phyloP scores from a whole-genome alignment of 768 basidiomycete genomes.

The Lactarius pseudohatsudake region DNA sequence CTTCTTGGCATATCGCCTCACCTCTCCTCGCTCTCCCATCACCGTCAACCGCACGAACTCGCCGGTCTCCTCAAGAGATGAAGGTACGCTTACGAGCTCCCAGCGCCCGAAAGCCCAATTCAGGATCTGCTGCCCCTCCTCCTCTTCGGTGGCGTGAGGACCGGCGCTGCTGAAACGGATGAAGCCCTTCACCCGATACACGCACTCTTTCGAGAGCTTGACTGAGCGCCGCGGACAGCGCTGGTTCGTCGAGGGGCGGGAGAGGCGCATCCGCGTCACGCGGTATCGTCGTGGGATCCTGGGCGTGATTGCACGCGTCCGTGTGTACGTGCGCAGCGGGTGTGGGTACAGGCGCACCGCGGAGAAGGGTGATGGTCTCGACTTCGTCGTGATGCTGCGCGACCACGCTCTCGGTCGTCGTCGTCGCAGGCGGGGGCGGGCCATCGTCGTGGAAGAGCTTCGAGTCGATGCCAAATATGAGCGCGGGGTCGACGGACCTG shows the following conservation, averaged over 20 bases:
- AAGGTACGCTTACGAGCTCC: constrained; percentile 51
- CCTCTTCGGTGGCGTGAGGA: constrained; percentile 28
- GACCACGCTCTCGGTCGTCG: constrained; percentile 17
- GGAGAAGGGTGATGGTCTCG: constrained; percentile 68
- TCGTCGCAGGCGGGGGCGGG: constrained; percentile 8
- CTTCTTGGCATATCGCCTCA: constrained; percentile 53
- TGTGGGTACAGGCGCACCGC: constrained; percentile 38
- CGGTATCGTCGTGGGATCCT: not conserved
- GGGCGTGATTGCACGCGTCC: constrained; percentile 4
- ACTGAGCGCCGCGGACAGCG: constrained; percentile 49
- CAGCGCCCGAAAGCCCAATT: constrained; percentile 95
- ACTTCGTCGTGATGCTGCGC: constrained; percentile 76
- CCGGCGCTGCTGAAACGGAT: constrained; percentile 46
- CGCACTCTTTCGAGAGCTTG: constrained; percentile 59
- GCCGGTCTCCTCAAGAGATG: constrained; percentile 20
- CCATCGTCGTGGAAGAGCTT: constrained; percentile 54
- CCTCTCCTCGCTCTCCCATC: constrained; percentile 90
- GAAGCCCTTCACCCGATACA: constrained; percentile 89
- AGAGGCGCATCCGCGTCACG: not conserved
- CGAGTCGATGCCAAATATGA: constrained; percentile 91
- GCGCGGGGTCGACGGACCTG: constrained; percentile 66
- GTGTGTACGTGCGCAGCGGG: constrained; percentile 32
- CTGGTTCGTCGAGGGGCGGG: constrained; percentile 37
- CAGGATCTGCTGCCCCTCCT: constrained; percentile 49
- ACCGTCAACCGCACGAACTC: constrained; percentile 67